Conservation (phyloP, 345 rosid genomes). For the Ceriops decandra region DNA sequence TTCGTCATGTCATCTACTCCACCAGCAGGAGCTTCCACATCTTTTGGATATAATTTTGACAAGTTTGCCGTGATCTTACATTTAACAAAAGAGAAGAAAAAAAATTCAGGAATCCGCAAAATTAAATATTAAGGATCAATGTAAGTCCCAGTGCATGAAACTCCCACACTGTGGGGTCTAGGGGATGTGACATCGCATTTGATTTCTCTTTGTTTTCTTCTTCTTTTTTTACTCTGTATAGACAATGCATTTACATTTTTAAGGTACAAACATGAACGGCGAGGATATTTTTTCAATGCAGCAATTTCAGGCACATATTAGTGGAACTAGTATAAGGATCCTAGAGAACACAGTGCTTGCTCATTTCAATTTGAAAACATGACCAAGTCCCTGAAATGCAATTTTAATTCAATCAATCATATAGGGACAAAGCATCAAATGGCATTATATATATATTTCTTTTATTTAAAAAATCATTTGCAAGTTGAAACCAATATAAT, state of each 20-base stretch:
- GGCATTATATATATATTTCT: neutral
- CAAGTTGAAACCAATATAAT: neutral
- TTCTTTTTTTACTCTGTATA: too few relatives aligned
- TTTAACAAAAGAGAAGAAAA: slow-evolving; percentile 5
- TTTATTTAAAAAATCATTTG: neutral
- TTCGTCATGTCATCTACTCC: slow-evolving; percentile 99
- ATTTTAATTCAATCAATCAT: neutral
- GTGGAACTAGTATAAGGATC: too few relatives aligned
- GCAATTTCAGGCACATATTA: too few relatives aligned
- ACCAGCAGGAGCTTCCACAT: slow-evolving; percentile 87
- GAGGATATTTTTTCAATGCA: too few relatives aligned
- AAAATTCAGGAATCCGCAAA: neutral
- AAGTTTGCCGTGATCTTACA: slow-evolving; percentile 58
- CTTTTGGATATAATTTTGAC: slow-evolving; percentile 75
- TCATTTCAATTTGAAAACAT: too few relatives aligned
- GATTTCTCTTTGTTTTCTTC: too few relatives aligned
- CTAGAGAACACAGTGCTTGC: too few relatives aligned
- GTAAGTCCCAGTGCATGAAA: neutral
- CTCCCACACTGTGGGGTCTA: neutral
- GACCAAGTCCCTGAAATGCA: neutral
- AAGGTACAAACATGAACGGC: too few relatives aligned
- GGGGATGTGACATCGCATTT: too few relatives aligned
- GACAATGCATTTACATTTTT: too few relatives aligned
- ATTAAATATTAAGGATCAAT: neutral
- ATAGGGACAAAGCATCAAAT: neutral